Evolutionary conservation across 208 protist genomes (phyloP).

Genomic region (Kentomonas sorsogonicus): DNA sequence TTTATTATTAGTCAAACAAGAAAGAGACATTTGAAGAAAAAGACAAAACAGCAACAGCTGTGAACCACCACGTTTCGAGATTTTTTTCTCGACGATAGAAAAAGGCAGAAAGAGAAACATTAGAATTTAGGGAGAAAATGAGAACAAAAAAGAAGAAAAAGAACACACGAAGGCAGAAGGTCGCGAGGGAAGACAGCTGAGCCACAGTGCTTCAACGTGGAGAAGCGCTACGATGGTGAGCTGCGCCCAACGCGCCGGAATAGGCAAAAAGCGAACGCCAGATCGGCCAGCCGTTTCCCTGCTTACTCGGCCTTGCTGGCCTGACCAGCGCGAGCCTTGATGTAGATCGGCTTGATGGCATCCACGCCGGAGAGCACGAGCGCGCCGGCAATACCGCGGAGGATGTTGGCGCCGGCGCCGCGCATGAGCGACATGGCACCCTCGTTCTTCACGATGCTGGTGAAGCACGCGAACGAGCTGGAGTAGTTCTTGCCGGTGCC

Average conservation of each 20-base stretch:
- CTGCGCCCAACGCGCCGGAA: no score
- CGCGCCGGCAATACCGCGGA: slow-evolving; percentile 73
- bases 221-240: no score
- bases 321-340: slow-evolving; percentile 38
- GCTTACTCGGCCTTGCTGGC: slow-evolving; percentile 21
- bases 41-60: no score
- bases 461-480: slow-evolving; percentile 65
- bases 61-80: no score
- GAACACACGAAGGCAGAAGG: not conserved
- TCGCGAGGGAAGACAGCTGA: slow-evolving; percentile 1
- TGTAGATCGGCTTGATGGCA: slow-evolving; percentile 79
- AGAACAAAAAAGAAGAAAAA: slow-evolving; percentile 7
- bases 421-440: slow-evolving; percentile 47
- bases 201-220: no score
- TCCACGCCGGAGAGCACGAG: slow-evolving; percentile 77
- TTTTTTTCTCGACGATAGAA: slow-evolving; percentile 5
- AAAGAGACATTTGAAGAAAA: no score
- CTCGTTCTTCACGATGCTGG: slow-evolving; percentile 55
- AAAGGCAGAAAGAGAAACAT: slow-evolving; percentile 7
- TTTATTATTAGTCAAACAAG: no score
- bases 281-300: no score
- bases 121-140: slow-evolving; percentile 6
- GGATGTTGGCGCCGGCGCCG: slow-evolving; percentile 69
- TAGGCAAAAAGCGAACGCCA: no score
- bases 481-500: slow-evolving; percentile 64